These are phyloP conservation scores for Alternaria brassicae DNA, from an alignment of 2,329 filamentous ascomycete genomes.

Conservation along the genomic window DNA sequence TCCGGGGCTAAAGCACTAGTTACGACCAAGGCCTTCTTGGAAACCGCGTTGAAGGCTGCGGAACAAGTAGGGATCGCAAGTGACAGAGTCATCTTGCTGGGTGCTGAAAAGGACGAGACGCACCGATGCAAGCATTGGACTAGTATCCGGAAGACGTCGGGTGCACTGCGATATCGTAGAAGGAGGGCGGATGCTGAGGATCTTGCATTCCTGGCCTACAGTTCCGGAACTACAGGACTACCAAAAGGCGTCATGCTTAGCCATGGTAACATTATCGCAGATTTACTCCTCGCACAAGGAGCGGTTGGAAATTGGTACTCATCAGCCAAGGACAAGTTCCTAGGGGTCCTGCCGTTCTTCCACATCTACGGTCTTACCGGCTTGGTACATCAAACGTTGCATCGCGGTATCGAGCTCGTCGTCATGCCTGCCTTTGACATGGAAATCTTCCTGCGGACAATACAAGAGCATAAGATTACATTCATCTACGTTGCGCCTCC, in stretches of 20 bases:
- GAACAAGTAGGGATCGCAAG: constrained; percentile 70
- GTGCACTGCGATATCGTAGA: constrained; percentile 65
- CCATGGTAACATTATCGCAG: constrained; percentile 62
- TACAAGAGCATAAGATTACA: constrained; percentile 76
- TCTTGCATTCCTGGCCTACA: constrained; percentile 76
- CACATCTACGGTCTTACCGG: constrained; percentile 86
- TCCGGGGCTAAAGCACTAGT: constrained; percentile 75
- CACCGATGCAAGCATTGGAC: constrained; percentile 73
- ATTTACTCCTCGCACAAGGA: constrained; percentile 79
- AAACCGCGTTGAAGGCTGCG: constrained; percentile 71
- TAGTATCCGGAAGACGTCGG: constrained; percentile 69
- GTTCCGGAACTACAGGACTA: constrained; percentile 53
- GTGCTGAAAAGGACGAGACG: constrained; percentile 67
- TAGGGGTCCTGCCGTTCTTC: constrained; percentile 86
- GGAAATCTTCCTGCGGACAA: constrained; percentile 73
- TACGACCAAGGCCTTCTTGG: constrained; percentile 72
- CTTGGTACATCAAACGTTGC: constrained; percentile 72
- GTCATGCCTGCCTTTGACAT: constrained; percentile 83
- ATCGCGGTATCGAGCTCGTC: constrained; percentile 69
- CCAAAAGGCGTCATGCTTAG: constrained; percentile 56
- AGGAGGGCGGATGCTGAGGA: constrained; percentile 69
- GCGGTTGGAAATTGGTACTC: constrained; percentile 85
- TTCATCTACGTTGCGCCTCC: constrained; percentile 85
- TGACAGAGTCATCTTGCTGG: constrained; percentile 77
- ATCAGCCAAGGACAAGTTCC: constrained; percentile 64